Evolutionary conservation across 1,139 yeast genomes (phyloP).

Genomic region (Candida frijolesensis): DNA sequence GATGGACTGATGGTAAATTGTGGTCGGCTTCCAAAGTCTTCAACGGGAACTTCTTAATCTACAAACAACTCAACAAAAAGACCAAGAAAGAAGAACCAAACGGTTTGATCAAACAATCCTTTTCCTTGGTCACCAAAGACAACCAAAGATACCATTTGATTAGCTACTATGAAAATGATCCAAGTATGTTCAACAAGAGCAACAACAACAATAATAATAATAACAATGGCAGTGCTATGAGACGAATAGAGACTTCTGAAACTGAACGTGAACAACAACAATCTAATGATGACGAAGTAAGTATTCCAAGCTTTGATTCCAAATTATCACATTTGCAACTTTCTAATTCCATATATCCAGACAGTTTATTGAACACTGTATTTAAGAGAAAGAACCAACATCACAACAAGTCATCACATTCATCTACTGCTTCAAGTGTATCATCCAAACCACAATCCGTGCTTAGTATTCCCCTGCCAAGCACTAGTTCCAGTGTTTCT

Average conservation of each 20-base stretch:
- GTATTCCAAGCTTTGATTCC: conserved; percentile 23
- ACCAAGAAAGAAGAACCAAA: conserved; percentile 18
- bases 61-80: conserved; percentile 56
- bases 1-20: conserved; percentile 76
- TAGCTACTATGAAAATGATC: conserved; percentile 43
- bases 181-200: not conserved
- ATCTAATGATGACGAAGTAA: conserved; percentile 3
- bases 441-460: conserved; percentile 1
- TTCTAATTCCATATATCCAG: conserved; percentile 23
- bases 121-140: conserved; percentile 51
- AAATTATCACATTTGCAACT: conserved; percentile 21
- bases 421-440: not conserved
- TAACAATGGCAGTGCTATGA: not conserved
- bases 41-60: conserved; percentile 63
- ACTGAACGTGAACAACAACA: conserved; percentile 10
- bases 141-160: conserved; percentile 58
- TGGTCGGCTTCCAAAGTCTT: conserved; percentile 72
- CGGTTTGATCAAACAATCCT: conserved; percentile 62
- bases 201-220: conserved; percentile 1
- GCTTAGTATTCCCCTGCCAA: not conserved
- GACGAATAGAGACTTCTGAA: conserved; percentile 4
- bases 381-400: conserved; percentile 6
- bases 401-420: not conserved
- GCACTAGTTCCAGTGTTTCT: not conserved
- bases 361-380: conserved; percentile 18